These are phyloP conservation scores for Cylindricascospora bacillispora DNA, from an alignment of 1,139 yeast genomes.

Conservation along the genomic window DNA sequence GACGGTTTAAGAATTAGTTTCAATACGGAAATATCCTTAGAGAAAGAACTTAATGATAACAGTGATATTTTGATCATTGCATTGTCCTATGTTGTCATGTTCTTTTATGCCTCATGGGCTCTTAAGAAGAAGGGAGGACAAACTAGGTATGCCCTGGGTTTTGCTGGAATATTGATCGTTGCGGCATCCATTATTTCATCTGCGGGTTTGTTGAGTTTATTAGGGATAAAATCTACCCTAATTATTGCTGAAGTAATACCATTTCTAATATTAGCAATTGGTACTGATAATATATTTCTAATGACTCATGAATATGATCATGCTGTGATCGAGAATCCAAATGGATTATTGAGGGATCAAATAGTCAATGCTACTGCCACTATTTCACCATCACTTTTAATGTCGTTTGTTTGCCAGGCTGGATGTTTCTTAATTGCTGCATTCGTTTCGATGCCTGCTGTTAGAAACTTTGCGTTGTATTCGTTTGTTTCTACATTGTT, in stretches of 20 bases:
- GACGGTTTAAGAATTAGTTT: slow-evolving; percentile 54
- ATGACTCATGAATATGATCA: slow-evolving; percentile 65
- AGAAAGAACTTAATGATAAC: slow-evolving; percentile 70
- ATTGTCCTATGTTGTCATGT: slow-evolving; percentile 78
- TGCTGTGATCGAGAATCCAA: slow-evolving; percentile 35
- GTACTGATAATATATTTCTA: slow-evolving; percentile 85
- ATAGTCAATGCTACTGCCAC: slow-evolving; percentile 52
- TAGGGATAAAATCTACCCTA: slow-evolving; percentile 74
- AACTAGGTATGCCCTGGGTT: slow-evolving; percentile 65
- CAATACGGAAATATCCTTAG: slow-evolving; percentile 72
- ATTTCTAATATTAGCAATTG: slow-evolving; percentile 84
- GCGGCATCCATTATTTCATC: slow-evolving; percentile 67
- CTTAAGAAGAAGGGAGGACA: slow-evolving; percentile 30
- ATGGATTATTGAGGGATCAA: slow-evolving; percentile 38
- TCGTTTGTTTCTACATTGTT: slow-evolving; percentile 77
- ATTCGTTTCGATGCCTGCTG: slow-evolving; percentile 88
- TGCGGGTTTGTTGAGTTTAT: slow-evolving; percentile 63
- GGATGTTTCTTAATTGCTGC: slow-evolving; percentile 71
- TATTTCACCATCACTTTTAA: slow-evolving; percentile 78
- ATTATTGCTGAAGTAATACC: slow-evolving; percentile 96
- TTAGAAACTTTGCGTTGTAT: slow-evolving; percentile 78
- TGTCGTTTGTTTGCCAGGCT: slow-evolving; percentile 66
- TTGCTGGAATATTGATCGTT: slow-evolving; percentile 72
- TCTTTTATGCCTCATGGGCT: slow-evolving; percentile 75
- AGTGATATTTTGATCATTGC: slow-evolving; percentile 63